A percentile compares a stretch with the other conserved stretches of the same genome.
These are phyloP conservation scores for Zarea fungicola DNA, from an alignment of 2,329 filamentous ascomycete genomes.

Conservation along the genomic window DNA sequence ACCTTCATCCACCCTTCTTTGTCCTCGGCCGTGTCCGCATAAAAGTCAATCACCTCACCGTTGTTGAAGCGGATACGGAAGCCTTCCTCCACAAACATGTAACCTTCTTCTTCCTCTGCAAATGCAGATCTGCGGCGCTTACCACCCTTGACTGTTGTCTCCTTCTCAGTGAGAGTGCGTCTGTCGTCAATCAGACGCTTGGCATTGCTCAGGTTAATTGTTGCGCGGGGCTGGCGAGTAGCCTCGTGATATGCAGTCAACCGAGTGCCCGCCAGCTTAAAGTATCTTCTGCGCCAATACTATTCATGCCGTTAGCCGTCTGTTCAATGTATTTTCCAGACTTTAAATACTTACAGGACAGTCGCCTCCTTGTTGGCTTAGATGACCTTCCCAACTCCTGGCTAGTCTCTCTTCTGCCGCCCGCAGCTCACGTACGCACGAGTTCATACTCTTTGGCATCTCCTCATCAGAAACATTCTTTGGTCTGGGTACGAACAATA, in stretches of 20 bases:
- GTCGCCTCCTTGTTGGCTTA: slow-evolving; percentile 96
- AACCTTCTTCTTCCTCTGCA: slow-evolving; percentile 96
- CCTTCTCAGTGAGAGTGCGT: slow-evolving; percentile 73
- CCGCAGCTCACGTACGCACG: slow-evolving; percentile 87
- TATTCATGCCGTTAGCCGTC: slow-evolving; percentile 36
- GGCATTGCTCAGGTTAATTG: slow-evolving; percentile 92
- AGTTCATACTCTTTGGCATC: slow-evolving; percentile 99
- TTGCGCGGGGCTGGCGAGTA: slow-evolving; percentile 89
- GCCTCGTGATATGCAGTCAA: slow-evolving; percentile 95
- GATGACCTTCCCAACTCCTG: slow-evolving; percentile 76
- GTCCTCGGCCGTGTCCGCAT: slow-evolving; percentile 79
- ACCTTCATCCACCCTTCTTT: slow-evolving; percentile 96
- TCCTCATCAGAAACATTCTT: slow-evolving; percentile 84
- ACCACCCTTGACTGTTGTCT: slow-evolving; percentile 69
- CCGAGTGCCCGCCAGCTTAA: slow-evolving; percentile 86
- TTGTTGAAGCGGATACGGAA: slow-evolving; percentile 99
- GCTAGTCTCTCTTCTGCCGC: slow-evolving; percentile 77
- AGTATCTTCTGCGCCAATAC: slow-evolving; percentile 98
- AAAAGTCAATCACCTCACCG: slow-evolving; percentile 97
- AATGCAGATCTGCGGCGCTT: slow-evolving; percentile 89
- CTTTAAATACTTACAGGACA: slow-evolving; percentile 75
- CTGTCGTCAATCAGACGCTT: slow-evolving; percentile 92
- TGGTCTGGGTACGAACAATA: slow-evolving; percentile 90
- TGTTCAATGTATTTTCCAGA: slow-evolving; percentile 26
- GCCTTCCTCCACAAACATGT: slow-evolving; percentile 99